Conservation (phyloP, 176 grass and related monocot genomes). For the Avena sativa region DNA sequence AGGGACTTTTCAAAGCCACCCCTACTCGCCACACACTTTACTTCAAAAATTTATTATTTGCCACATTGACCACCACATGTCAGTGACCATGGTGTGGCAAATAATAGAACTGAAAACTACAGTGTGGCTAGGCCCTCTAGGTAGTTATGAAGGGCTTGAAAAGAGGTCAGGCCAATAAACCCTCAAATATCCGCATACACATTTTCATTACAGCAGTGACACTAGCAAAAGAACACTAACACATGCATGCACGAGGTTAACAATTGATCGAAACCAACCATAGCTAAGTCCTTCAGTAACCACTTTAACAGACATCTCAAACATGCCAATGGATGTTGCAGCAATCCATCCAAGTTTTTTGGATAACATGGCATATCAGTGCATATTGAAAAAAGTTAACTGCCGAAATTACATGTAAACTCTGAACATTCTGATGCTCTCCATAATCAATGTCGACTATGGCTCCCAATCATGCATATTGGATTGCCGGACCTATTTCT, state of each 20-base stretch:
- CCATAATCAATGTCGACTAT: constrained; percentile 17
- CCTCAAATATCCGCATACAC: not conserved
- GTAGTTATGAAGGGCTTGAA: not conserved
- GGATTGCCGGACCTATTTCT: constrained; percentile 39
- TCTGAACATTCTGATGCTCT: constrained; percentile 36
- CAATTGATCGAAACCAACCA: not conserved
- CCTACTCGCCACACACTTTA: no score
- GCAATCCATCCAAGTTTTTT: not conserved
- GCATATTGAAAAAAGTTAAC: not conserved
- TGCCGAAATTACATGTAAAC: constrained; percentile 30
- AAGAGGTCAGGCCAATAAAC: not conserved
- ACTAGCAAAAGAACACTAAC: not conserved
- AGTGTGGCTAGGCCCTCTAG: no score
- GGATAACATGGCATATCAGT: not conserved
- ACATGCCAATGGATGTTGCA: not conserved
- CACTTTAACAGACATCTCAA: not conserved
- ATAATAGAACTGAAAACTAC: no score
- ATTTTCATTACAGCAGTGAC: not conserved
- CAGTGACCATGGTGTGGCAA: no score
- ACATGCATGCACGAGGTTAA: not conserved
- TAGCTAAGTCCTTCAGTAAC: not conserved
- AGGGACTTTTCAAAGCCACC: no score
- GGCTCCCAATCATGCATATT: constrained; percentile 33
- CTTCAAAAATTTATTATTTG: no score
- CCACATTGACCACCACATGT: no score